Evolutionary conservation across 2,329 filamentous ascomycete genomes (phyloP), one percentile per base, ranked within the genome.

Genomic region (Sclerotinia subarctica): DNA sequence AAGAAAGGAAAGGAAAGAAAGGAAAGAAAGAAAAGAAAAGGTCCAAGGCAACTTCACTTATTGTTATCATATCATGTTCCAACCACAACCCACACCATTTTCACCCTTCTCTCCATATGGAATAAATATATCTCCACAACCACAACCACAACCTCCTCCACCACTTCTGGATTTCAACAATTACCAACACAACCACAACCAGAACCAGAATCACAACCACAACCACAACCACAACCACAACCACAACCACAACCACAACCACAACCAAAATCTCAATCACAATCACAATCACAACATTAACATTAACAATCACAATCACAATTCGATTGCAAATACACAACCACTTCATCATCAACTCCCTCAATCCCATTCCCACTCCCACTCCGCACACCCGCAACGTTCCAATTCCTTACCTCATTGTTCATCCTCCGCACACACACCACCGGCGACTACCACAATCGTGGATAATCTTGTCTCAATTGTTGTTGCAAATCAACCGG

Each of bases 11-110:
- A 19, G 42, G 1, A 63, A 24, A 24, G 32, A 29, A 17, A 62
- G 2, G 3, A 19, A 11, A 26, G 5, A 7, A 51, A 24, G 17
- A 17, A 2, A n/a, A 24, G 17, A 17, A 2, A 1, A 58, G 13
- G 49, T 47, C 10, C 47, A 47, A 69, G 64, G 70, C 17, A 60
- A 17, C 57, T 42, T n/a, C 17, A 44, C 58, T 49, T n/a, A n/a
- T 26, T 29, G 2, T 21, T 19, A 38, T 21, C 42, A 49, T 51
- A 46, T 42, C 63, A 77, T 77, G 75, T 76, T 77, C 72, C 75
- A 76, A 71, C 75, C 75, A 74, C 75, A 76, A 67, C 58, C 75
- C 49, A 76, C 74, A 53, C 73, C 75, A 32, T 75, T 66, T 68
- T 72, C 70, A 63, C 52, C 73, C 42, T 75, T 74, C 66, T 71